phyloP scores from a whole-genome alignment of 805 yeast species.

The Spathaspora sp. region DNA sequence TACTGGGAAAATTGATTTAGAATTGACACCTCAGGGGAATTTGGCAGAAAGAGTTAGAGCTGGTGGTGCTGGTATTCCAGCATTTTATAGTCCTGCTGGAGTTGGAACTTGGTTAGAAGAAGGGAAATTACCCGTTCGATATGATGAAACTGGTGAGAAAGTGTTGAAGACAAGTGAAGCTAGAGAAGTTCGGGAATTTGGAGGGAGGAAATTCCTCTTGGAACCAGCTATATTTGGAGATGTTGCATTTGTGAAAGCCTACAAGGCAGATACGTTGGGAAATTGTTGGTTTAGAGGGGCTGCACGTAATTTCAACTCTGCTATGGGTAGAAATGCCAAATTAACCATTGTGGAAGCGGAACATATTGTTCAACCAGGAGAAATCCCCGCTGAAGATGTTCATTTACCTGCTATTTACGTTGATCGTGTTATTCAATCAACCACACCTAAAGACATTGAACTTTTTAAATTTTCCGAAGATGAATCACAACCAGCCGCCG shows the following conservation, averaged over 20 bases:
- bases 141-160: slow-evolving; percentile 28
- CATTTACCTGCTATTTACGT: slow-evolving; percentile 48
- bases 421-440: slow-evolving; percentile 34
- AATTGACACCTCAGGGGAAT: slow-evolving; percentile 51
- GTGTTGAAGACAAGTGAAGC: slow-evolving; percentile 34
- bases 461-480: slow-evolving; percentile 21
- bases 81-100: slow-evolving; percentile 48
- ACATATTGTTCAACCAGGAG: slow-evolving; percentile 45
- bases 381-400: slow-evolving; percentile 40
- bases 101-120: slow-evolving; percentile 50
- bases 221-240: slow-evolving; percentile 46
- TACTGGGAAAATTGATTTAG: slow-evolving; percentile 42
- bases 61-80: slow-evolving; percentile 48
- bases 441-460: slow-evolving; percentile 42
- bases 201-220: slow-evolving; percentile 39
- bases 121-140: slow-evolving; percentile 44
- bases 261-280: slow-evolving; percentile 46
- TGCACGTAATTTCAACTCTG: slow-evolving; percentile 43
- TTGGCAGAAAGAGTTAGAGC: slow-evolving; percentile 47
- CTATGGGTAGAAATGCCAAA: slow-evolving; percentile 43
- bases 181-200: slow-evolving; percentile 40
- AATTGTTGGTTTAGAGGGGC: slow-evolving; percentile 47
- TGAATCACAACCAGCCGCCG: slow-evolving; percentile 5
- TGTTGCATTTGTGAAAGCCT: slow-evolving; percentile 46
- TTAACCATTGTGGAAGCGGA: slow-evolving; percentile 51